These are phyloP conservation scores for Colletotrichum falcatum DNA, from an alignment of 2,329 filamentous ascomycete species.

Conservation along the genomic window DNA sequence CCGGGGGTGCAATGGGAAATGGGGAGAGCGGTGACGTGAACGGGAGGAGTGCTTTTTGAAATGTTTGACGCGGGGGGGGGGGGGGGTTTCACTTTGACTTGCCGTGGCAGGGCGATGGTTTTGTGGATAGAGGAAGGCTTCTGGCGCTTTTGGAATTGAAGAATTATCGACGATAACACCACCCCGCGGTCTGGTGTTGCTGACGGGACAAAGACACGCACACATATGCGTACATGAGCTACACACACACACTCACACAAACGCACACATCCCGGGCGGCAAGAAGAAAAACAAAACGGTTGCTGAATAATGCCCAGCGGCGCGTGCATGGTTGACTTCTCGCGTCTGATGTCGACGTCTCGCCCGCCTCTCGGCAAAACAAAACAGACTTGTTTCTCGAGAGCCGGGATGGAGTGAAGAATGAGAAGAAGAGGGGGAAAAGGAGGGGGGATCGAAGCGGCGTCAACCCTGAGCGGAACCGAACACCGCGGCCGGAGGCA, in stretches of 20 bases:
- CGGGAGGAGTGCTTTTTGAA: background rate
- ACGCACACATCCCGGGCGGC: background rate
- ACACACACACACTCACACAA: background rate
- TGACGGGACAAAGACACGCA: conserved; percentile 5
- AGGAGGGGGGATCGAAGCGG: background rate
- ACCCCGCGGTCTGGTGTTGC: conserved; percentile 10
- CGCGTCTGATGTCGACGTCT: conserved; percentile 14
- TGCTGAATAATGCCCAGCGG: background rate
- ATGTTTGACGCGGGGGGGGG: conserved; percentile 5
- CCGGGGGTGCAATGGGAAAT: no score
- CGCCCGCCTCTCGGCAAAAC: background rate
- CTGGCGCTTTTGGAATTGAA: conserved; percentile 3
- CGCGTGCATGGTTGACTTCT: conserved; percentile 21
- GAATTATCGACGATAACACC: background rate
- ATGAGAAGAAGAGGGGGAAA: no score
- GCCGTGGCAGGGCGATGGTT: background rate
- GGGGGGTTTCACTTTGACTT: conserved; percentile 13
- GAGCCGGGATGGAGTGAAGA: no score
- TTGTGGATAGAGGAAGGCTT: background rate
- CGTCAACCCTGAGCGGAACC: background rate
- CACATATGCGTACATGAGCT: no score
- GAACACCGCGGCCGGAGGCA: background rate
- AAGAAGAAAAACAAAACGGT: background rate
- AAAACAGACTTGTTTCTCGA: background rate
- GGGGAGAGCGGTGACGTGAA: background rate